A percentile compares a stretch with the other conserved stretches of the same genome.
Conservation (phyloP, 140 eudicot species). For the Erigeron philadelphicus region DNA sequence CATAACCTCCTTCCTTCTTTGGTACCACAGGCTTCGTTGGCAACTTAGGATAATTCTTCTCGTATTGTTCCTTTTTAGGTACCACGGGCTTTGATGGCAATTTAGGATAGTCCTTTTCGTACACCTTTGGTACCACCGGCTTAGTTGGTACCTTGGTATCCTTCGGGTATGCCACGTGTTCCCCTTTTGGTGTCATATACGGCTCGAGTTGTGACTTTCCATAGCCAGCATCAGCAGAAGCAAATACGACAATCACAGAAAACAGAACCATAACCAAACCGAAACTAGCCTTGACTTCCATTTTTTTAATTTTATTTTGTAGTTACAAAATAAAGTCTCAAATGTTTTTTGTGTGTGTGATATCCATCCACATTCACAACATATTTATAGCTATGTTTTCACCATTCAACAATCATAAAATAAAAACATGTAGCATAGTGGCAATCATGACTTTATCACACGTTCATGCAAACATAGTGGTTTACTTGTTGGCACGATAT, state of each 20-base stretch:
- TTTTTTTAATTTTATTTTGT: constrained; percentile 10
- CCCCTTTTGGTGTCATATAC: constrained; percentile 1
- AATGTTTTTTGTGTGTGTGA: constrained; percentile 10
- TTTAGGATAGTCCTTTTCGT: constrained; percentile 15
- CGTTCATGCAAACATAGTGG: constrained; percentile 23
- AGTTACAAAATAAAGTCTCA: background rate
- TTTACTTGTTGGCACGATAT: constrained; percentile 36
- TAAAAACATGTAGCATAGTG: constrained; percentile 15
- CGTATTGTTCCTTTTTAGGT: constrained; percentile 9
- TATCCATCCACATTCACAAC: background rate
- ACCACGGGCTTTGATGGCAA: constrained; percentile 18
- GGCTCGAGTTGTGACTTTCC: constrained; percentile 14
- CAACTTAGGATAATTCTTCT: too few relatives aligned
- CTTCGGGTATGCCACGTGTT: constrained; percentile 4
- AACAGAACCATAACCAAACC: constrained; percentile 14
- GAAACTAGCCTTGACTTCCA: constrained; percentile 13
- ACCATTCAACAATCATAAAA: background rate
- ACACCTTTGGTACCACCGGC: constrained; percentile 19
- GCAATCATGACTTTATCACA: background rate
- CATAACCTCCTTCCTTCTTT: too few relatives aligned
- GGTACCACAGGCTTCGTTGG: too few relatives aligned
- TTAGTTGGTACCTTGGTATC: constrained; percentile 15
- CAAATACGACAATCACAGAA: constrained; percentile 1
- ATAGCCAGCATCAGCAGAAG: constrained; percentile 18
- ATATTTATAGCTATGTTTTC: constrained; percentile 20